phyloP scores from a whole-genome alignment of 164 flowering plant genomes.

The Cinnamomum micranthum region DNA sequence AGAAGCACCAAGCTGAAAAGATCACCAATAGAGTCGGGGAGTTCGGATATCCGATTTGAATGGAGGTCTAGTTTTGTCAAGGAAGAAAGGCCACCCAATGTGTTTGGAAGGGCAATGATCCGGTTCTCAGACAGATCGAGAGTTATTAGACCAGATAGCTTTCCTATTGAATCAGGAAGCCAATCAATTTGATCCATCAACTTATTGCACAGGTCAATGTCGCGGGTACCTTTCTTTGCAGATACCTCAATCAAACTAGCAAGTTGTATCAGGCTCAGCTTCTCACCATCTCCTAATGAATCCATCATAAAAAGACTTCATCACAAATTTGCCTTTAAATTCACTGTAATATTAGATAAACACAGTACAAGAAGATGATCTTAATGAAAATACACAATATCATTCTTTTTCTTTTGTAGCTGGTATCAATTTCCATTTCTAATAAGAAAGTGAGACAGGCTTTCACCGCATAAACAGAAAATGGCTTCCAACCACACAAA shows the following conservation, averaged over 20 bases:
- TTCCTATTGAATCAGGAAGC: conserved; percentile 85
- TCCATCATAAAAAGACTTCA: conserved; percentile 1
- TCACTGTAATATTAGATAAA: no score
- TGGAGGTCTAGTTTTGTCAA: conserved; percentile 63
- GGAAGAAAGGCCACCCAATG: conserved; percentile 65
- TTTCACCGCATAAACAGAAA: no score
- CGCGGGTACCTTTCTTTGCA: conserved; percentile 60
- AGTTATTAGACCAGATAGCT: conserved; percentile 50
- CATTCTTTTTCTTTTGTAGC: no score
- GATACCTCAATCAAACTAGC: conserved; percentile 77
- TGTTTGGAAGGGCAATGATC: conserved; percentile 45
- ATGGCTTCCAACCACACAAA: no score
- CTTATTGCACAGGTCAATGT: conserved; percentile 55
- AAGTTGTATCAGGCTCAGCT: conserved; percentile 67
- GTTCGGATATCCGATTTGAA: conserved; percentile 50
- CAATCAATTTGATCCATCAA: conserved; percentile 67
- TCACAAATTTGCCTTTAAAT: no score
- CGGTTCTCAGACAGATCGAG: conserved; percentile 78
- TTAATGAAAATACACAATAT: no score
- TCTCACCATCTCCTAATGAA: conserved; percentile 69
- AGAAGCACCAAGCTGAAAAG: conserved; percentile 54
- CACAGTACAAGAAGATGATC: no score
- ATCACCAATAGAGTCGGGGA: conserved; percentile 68
- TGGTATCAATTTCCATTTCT: no score
- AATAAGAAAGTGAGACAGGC: no score